Base-by-base conservation (phyloP, 345 rosid species). In the Turritis glabra region DNA sequence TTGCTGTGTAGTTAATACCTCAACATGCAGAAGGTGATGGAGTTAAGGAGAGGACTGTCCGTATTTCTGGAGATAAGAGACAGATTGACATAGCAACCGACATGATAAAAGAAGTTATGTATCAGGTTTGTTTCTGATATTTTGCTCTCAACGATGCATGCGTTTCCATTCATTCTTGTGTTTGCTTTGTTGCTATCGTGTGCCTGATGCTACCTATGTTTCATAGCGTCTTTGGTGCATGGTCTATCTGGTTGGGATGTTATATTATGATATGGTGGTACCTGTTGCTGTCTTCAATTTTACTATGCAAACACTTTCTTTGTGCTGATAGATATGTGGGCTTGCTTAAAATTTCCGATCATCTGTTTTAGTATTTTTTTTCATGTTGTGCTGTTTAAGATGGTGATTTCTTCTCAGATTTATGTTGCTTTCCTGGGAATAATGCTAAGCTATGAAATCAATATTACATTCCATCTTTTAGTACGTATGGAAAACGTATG, bases 21-120 rank as follows among this genome's bases (percentile, higher is more conserved):
- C 98, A 90, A 81, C 95, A 90, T 81, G 86, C 88, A 30, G 97
- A 90, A 77, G 91, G 90, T 18, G 93, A 90, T 82, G 89, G 79
- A 40, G 85, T 85, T 33, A 87, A 87, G 83, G 98, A 93, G 78
- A 93, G 96, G 79, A 85, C 81, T 46, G 93, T 93, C 33, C 81
- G 97, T 19, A 84, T 93, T 30, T 86, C 96, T 70, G 96, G 98
- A 55, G 88, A 90, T 83, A 87, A 69, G 83, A 87, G 76, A 79
- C 85, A 90, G 76, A 90, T 93, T 76, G 98, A 93, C 77, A 77
- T 83, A 38, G 97, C 97, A 33, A 84, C 80, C 27, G 90, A 84
- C 66, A 80, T 93, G 98, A 89, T 93, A 73, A 83, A 82, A 69
- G 96, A 93, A 19, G 93, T 88, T 62, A 87, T 93, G 95, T 79